Conservation (phyloP, 2,329 filamentous ascomycete species). For the Cladobotryum protrusum region DNA sequence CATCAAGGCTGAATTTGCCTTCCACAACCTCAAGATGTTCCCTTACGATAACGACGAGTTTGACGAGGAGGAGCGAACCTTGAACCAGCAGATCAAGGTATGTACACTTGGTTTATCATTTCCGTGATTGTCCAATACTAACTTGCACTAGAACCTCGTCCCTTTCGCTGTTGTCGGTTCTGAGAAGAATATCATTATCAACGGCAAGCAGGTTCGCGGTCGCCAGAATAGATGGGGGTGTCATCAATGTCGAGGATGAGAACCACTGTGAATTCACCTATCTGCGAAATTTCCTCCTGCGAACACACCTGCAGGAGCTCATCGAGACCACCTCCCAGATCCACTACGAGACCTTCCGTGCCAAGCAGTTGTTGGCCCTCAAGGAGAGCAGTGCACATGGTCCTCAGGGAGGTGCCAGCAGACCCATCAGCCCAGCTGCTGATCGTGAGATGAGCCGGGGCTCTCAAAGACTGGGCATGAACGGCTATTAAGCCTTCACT, state of each 20-base stretch:
- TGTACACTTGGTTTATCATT: constrained; percentile 15
- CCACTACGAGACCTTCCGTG: constrained; percentile 99
- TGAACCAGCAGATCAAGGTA: constrained; percentile 97
- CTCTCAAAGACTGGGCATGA: constrained; percentile 98
- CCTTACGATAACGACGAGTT: constrained; percentile 99
- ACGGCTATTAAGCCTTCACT: constrained; percentile 70
- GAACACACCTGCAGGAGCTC: constrained; percentile 95
- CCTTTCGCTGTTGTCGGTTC: constrained; percentile 97
- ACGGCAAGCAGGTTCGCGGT: constrained; percentile 93
- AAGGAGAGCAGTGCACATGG: constrained; percentile 95
- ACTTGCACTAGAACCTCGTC: constrained; percentile 64
- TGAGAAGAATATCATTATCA: constrained; percentile 95
- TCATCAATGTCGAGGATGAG: constrained; percentile 99
- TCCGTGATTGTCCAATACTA: neutral
- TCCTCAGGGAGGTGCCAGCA: constrained; percentile 58
- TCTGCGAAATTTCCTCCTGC: constrained; percentile 95
- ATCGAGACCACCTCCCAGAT: constrained; percentile 99
- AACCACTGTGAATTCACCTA: constrained; percentile 99
- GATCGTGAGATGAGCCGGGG: constrained; percentile 94
- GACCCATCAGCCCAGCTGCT: constrained; percentile 91
- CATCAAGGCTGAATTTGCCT: constrained; percentile 99
- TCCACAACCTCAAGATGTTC: constrained; percentile 99
- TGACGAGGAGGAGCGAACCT: constrained; percentile 87
- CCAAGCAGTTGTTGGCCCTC: constrained; percentile 94
- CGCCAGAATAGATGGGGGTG: constrained; percentile 98